Conservation (phyloP, 2,329 filamentous ascomycete genomes). For the Colletotrichum destructivum region DNA sequence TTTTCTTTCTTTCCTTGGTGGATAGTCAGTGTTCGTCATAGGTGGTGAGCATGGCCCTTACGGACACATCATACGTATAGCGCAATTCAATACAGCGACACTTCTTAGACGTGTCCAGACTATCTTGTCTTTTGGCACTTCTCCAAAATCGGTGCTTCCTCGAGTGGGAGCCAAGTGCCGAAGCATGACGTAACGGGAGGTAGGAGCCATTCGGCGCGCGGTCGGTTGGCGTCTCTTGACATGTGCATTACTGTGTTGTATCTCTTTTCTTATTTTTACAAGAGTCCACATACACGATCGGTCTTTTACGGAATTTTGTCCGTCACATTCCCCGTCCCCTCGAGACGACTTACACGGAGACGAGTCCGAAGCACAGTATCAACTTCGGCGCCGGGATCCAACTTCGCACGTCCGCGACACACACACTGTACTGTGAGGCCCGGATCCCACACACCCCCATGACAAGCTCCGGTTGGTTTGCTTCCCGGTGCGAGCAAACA, state of each 20-base stretch:
- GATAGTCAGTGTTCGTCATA: conserved; percentile 6
- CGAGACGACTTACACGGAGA: conserved; percentile 27
- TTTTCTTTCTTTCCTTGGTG: not conserved
- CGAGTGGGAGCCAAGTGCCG: not conserved
- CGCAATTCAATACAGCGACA: conserved; percentile 2
- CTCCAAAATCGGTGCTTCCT: not conserved
- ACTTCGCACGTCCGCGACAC: conserved; percentile 41
- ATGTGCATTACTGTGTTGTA: not conserved
- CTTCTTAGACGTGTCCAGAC: conserved; percentile 6
- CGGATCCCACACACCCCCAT: conserved; percentile 39
- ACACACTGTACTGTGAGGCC: conserved; percentile 42
- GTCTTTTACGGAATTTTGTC: not conserved
- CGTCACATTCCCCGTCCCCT: not conserved
- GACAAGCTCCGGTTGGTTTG: conserved; percentile 39
- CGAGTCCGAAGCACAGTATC: conserved; percentile 39
- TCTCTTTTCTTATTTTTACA: not conserved
- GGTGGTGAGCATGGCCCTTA: conserved; percentile 3
- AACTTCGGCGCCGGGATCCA: conserved; percentile 21
- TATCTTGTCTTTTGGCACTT: not conserved
- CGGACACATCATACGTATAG: conserved; percentile 15
- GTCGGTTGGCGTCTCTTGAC: not conserved
- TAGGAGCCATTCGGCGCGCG: not conserved
- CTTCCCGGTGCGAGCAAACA: conserved; percentile 36
- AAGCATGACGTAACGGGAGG: conserved; percentile 33
- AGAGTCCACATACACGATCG: not conserved